Percentiles rank a stretch among this genome's conserved stretches.
Conservation (phyloP, 495 filamentous ascomycete genomes). For the Extremus antarcticus region DNA sequence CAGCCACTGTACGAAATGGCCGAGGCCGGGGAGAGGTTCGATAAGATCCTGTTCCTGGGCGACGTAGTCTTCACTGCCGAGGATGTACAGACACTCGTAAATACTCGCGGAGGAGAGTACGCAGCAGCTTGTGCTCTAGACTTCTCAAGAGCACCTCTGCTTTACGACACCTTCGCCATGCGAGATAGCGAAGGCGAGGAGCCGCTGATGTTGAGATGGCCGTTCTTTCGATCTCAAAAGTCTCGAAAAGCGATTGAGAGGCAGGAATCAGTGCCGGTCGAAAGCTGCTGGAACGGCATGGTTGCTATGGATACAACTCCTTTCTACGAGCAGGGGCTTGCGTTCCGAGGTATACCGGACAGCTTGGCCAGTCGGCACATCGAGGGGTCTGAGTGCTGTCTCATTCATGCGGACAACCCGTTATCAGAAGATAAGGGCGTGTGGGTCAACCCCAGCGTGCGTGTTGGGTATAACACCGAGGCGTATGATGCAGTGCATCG, state of each 20-base stretch:
- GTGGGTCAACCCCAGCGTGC: constrained; percentile 21
- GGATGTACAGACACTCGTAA: constrained; percentile 60
- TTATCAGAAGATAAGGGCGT: constrained; percentile 12
- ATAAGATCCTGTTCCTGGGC: constrained; percentile 62
- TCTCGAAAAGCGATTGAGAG: constrained; percentile 49
- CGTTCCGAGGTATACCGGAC: constrained; percentile 18
- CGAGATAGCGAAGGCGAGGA: constrained; percentile 58
- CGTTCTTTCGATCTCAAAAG: constrained; percentile 55
- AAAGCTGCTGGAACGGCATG: constrained; percentile 78
- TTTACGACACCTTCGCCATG: constrained; percentile 80
- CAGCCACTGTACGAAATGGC: constrained; percentile 38
- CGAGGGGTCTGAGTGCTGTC: constrained; percentile 22
- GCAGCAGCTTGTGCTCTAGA: constrained; percentile 76
- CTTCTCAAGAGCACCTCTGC: constrained; percentile 53
- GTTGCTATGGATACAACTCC: constrained; percentile 50
- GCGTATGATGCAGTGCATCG: constrained; percentile 3
- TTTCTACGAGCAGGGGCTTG: constrained; percentile 36
- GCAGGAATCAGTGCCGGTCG: constrained; percentile 52
- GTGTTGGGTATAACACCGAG: constrained; percentile 11
- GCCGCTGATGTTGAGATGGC: constrained; percentile 57
- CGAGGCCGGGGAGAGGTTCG: constrained; percentile 42
- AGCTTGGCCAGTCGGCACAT: constrained; percentile 12
- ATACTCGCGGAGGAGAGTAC: constrained; percentile 60
- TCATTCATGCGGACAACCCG: constrained; percentile 24
- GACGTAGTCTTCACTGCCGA: constrained; percentile 62